phyloP scores from a whole-genome alignment of 768 basidiomycete species.

The Boletus barrowsii region DNA sequence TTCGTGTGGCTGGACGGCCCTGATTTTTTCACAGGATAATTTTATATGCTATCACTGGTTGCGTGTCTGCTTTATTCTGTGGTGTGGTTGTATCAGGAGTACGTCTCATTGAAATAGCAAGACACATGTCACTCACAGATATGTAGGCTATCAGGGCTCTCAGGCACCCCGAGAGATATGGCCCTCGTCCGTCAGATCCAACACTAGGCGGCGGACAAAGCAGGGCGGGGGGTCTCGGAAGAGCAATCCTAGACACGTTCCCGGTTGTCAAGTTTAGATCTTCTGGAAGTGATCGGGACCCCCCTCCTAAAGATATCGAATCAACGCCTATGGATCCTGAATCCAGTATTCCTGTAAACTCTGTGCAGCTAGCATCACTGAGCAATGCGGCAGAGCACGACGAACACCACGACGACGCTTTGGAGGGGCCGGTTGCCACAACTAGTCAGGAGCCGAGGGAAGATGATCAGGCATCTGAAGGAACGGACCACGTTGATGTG shows the following conservation, averaged over 20 bases:
- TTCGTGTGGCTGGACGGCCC: neutral
- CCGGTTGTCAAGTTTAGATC: conserved; percentile 84
- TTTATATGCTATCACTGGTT: conserved; percentile 84
- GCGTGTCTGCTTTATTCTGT: conserved; percentile 81
- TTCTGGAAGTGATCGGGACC: conserved; percentile 15
- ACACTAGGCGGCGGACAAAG: conserved; percentile 45
- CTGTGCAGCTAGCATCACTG: conserved; percentile 13
- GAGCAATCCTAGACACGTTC: conserved; percentile 95
- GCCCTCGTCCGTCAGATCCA: conserved; percentile 53
- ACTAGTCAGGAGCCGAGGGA: neutral
- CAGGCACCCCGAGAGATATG: conserved; percentile 89
- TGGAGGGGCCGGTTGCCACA: neutral
- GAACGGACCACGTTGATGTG: conserved; percentile 3
- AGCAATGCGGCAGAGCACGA: neutral
- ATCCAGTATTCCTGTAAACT: neutral
- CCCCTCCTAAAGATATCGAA: conserved; percentile 34
- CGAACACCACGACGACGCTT: neutral
- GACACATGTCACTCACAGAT: neutral
- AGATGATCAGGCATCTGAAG: conserved; percentile 3
- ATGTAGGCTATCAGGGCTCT: conserved; percentile 76
- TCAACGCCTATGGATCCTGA: conserved; percentile 1
- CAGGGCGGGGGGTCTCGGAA: conserved; percentile 80
- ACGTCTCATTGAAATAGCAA: conserved; percentile 25
- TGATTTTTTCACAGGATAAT: conserved; percentile 54
- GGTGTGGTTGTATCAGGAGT: conserved; percentile 85